Evolutionary conservation across 345 rosid species (phyloP).

Genomic region (Erucastrum elatum): DNA sequence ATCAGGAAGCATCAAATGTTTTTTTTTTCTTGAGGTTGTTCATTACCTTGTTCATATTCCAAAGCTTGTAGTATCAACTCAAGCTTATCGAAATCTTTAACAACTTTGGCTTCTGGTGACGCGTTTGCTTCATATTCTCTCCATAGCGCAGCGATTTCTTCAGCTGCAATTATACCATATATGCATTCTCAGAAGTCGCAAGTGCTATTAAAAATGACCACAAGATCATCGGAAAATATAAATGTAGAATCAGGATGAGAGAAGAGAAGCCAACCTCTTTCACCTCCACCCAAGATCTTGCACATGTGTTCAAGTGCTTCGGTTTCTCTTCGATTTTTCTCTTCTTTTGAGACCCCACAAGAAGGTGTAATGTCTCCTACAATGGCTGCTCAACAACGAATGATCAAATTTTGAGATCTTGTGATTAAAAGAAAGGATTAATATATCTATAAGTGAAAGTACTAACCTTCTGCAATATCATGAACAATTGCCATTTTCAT

Average conservation of each 20-base stretch:
- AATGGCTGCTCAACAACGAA: slow-evolving; percentile 61
- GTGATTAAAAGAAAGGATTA: neutral
- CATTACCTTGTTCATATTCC: slow-evolving; percentile 81
- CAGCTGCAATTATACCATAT: slow-evolving; percentile 46
- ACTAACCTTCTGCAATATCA: slow-evolving; percentile 88
- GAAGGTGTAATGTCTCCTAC: slow-evolving; percentile 95
- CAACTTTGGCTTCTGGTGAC: slow-evolving; percentile 89
- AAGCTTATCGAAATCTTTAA: slow-evolving; percentile 88
- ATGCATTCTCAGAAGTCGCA: neutral
- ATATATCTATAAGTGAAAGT: neutral
- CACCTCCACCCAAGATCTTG: slow-evolving; percentile 76
- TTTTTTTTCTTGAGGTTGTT: slow-evolving; percentile 16
- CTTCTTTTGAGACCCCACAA: slow-evolving; percentile 81
- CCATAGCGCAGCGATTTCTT: slow-evolving; percentile 81
- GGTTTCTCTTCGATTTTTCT: slow-evolving; percentile 80
- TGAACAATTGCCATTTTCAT: slow-evolving; percentile 96
- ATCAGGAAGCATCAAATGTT: neutral
- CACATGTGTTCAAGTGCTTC: slow-evolving; percentile 95
- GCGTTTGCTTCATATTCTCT: slow-evolving; percentile 85
- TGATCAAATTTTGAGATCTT: neutral
- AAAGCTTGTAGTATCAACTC: slow-evolving; percentile 99
- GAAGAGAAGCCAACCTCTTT: slow-evolving; percentile 54
- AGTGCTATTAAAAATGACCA: neutral
- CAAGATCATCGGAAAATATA: neutral
- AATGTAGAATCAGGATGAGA: neutral